Base-by-base conservation (phyloP, 495 filamentous ascomycete species). In the Penicillium cosmopolitanum region DNA sequence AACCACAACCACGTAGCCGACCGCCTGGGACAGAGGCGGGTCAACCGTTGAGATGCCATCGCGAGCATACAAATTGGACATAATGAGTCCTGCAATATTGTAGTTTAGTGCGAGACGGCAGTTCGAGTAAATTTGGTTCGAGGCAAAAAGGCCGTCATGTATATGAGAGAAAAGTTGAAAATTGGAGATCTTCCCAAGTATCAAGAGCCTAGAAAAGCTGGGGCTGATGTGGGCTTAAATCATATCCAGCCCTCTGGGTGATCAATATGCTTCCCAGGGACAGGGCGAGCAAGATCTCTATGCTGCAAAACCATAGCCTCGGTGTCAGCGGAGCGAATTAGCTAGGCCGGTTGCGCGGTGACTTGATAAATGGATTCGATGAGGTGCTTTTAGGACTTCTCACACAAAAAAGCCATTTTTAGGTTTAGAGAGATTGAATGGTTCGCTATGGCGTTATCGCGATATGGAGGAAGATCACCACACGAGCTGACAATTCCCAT, bases 1-100 rank as follows among this genome's bases (percentile, higher is more conserved):
- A 4, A 77, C 69, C 0, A 77, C 71, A 16, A 77, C 63, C 4
- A 77, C 61, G 64, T 77, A 77, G 2, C 71, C 74, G 21, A 74
- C 72, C 10, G 72, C 69, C 55, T 77, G 72, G 0, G 74, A 72
- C 4, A 77, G 61, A 9, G 74, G 74, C 5, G 72, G 74, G 28
- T 72, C 62, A 15, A 73, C 64, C 3, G 58, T 64, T 3, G 58
- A 48, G 21, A 53, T 55, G 25, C 56, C 68, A 60, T 55, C 64
- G 28, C 70, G 68, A 56, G 50, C 28, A 16, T 63, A 23, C 15
- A 71, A 25, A 5, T 21, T 50, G 9, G 57, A 54, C 68, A 71
- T 70, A 13, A 1, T 60, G 44, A 11, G 12, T n/a, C 16, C 42
- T 9, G 28, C 8, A 31, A 31, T 7, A 31, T 2, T 31, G 28